These are phyloP conservation scores for Lactarius akahatsu DNA, from an alignment of 768 basidiomycete species.

Conservation along the genomic window DNA sequence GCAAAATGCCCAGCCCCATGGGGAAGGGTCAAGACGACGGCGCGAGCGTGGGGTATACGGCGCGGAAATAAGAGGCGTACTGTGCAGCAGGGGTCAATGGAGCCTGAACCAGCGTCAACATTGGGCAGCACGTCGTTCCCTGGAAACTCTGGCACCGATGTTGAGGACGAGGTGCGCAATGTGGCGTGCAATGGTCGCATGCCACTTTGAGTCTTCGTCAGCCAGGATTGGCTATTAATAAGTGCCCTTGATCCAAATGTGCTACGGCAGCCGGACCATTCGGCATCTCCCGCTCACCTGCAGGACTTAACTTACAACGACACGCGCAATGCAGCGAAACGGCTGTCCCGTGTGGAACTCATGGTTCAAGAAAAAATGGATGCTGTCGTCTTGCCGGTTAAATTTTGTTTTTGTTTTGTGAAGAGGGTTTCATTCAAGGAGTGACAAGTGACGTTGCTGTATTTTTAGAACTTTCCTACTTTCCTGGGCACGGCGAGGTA, in stretches of 20 bases:
- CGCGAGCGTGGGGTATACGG: no score
- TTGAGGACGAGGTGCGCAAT: background rate
- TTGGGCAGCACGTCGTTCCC: no score
- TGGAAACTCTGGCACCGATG: background rate
- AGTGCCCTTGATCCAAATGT: no score
- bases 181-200: background rate
- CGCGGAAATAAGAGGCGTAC: no score
- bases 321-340: background rate
- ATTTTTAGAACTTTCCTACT: background rate
- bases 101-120: no score
- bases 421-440: background rate
- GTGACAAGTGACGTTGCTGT: background rate
- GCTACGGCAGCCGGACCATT: no score
- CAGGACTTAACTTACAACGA: background rate
- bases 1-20: no score
- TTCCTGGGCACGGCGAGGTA: background rate
- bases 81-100: no score
- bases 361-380: background rate
- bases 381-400: background rate
- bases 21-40: no score
- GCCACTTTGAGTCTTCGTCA: background rate
- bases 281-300: no score
- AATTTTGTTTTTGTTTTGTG: background rate
- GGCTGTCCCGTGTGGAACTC: background rate
- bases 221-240: background rate